Percentiles rank a stretch among this genome's conserved stretches.
Conservation (phyloP, 108 stramenopile genomes). For the Bacterosira constricta region DNA sequence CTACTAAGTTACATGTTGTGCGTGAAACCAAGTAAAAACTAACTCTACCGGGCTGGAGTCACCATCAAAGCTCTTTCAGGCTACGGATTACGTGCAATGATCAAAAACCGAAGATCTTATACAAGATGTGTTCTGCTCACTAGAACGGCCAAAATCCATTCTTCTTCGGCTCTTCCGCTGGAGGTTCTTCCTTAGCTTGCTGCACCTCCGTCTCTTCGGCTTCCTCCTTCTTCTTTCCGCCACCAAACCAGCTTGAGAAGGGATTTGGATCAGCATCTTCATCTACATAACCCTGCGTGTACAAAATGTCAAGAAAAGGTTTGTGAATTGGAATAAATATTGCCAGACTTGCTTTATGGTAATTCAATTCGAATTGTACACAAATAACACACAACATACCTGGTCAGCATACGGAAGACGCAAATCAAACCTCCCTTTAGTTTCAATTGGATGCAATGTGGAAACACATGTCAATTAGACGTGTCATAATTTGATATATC, state of each 20-base stretch:
- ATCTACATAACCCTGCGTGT: conserved; percentile 80
- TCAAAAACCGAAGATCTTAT: no score
- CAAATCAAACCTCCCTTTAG: conserved; percentile 93
- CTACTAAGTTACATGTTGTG: no score
- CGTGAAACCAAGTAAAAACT: no score
- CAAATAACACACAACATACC: conserved; percentile 2
- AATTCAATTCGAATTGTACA: neutral
- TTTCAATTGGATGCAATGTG: no score
- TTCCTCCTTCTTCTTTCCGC: conserved; percentile 58
- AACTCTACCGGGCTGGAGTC: no score
- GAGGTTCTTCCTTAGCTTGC: neutral
- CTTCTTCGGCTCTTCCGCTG: conserved; percentile 17
- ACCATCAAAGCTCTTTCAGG: no score
- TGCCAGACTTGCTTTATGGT: no score
- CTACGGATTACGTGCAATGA: no score
- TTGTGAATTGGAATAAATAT: neutral
- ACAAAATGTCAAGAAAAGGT: neutral
- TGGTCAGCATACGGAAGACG: conserved; percentile 94
- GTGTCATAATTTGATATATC: no score
- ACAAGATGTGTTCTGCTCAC: no score
- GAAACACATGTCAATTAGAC: no score
- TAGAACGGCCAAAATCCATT: conserved; percentile 37
- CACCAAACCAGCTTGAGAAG: conserved; percentile 61
- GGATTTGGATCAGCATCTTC: conserved; percentile 68
- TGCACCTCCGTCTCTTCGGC: no score